These are phyloP conservation scores for Cicer cuneatum DNA, from an alignment of 306 rosid genomes.

Conservation along the genomic window DNA sequence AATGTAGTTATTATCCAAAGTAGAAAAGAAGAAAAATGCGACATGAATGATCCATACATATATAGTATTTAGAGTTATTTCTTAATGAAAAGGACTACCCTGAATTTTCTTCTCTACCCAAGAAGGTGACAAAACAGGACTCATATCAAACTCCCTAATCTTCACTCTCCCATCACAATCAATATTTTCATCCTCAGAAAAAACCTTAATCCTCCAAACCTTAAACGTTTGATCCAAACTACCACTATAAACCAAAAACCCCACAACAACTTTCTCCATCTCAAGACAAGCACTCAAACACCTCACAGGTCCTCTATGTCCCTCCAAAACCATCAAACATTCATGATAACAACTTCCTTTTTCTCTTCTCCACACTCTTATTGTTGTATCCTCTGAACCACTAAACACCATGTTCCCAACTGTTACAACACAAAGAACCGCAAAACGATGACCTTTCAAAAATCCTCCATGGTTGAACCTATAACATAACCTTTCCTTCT, in stretches of 20 bases:
- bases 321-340: slow-evolving; percentile 71
- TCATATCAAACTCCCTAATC: slow-evolving; percentile 48
- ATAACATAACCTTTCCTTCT: slow-evolving; percentile 64
- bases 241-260: slow-evolving; percentile 68
- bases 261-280: slow-evolving; percentile 62
- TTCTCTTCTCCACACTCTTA: slow-evolving; percentile 73
- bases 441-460: slow-evolving; percentile 73
- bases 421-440: slow-evolving; percentile 65
- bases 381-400: slow-evolving; percentile 81
- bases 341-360: slow-evolving; percentile 73
- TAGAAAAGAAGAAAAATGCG: no score
- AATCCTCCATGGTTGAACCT: slow-evolving; percentile 78
- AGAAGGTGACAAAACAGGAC: slow-evolving; percentile 72
- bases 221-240: slow-evolving; percentile 76
- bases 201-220: slow-evolving; percentile 74
- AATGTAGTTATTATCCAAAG: neutral
- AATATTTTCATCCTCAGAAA: slow-evolving; percentile 52
- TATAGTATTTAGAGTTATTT: no score
- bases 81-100: slow-evolving; percentile 44
- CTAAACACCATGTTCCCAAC: slow-evolving; percentile 73
- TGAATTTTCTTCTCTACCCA: slow-evolving; percentile 75
- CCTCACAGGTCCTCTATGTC: slow-evolving; percentile 82
- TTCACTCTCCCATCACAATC: slow-evolving; percentile 41
- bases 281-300: slow-evolving; percentile 73
- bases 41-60: neutral